Conservation (phyloP, 371 early-diverging fungal genomes). For the Rhizopus sp. region DNA sequence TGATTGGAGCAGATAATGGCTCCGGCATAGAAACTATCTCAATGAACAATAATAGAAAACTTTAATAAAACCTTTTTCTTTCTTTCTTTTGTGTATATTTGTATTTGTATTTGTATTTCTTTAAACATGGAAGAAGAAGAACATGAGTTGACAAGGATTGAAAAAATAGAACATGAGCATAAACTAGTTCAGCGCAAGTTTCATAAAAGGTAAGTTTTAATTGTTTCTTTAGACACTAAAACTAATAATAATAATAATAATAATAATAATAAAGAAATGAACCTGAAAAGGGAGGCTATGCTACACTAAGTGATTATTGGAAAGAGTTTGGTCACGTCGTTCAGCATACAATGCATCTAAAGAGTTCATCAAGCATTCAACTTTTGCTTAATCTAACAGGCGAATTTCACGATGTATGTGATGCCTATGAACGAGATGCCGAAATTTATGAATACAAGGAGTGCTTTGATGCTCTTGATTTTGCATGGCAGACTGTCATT, state of each 20-base stretch:
- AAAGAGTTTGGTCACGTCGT: slow-evolving; percentile 29
- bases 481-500: slow-evolving; percentile 30
- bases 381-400: slow-evolving; percentile 28
- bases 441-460: slow-evolving; percentile 30
- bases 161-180: slow-evolving; percentile 22
- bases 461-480: slow-evolving; percentile 36
- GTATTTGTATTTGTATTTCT: background rate
- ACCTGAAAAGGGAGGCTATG: slow-evolving; percentile 21
- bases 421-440: slow-evolving; percentile 31
- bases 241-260: too few species aligned
- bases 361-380: slow-evolving; percentile 27
- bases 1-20: background rate
- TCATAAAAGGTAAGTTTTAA: slow-evolving; percentile 30
- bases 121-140: slow-evolving; percentile 10
- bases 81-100: slow-evolving; percentile 1
- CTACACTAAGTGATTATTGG: slow-evolving; percentile 31
- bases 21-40: slow-evolving; percentile 5
- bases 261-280: slow-evolving; percentile 11
- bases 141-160: background rate
- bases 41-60: background rate
- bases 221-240: background rate
- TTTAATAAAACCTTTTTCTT: slow-evolving; percentile 6
- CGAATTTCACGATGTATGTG: slow-evolving; percentile 43
- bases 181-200: slow-evolving; percentile 29
- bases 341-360: slow-evolving; percentile 20